These are phyloP conservation scores for Cokeromyces recurvatus DNA, from an alignment of 371 early-diverging fungal genomes.

Conservation along the genomic window DNA sequence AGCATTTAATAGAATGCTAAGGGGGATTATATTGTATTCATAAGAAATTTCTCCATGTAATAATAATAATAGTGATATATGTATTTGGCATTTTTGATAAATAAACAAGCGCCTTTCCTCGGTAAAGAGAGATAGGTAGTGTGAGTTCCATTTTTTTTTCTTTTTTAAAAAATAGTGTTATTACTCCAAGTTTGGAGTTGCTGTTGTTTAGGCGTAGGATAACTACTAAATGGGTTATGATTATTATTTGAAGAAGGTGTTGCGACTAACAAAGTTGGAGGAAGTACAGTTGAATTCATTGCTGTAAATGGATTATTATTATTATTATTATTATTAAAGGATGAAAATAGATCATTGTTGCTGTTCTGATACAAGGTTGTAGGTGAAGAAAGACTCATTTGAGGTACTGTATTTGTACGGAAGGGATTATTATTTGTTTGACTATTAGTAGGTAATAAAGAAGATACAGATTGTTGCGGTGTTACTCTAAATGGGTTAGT, in stretches of 20 bases:
- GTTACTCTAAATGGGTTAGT: constrained; percentile 17
- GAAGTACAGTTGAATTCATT: not conserved
- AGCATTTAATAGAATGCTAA: too few species aligned
- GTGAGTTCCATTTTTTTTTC: not conserved
- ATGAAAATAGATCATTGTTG: too few species aligned
- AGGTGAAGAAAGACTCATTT: not conserved
- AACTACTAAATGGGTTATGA: constrained; percentile 11
- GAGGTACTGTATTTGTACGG: constrained; percentile 22
- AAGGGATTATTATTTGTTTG: constrained; percentile 23
- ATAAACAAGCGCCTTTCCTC: too few species aligned
- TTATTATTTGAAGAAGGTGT: not conserved
- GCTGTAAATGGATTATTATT: not conserved
- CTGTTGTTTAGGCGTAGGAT: constrained; percentile 1
- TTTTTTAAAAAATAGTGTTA: constrained; percentile 5
- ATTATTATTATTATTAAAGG: too few species aligned
- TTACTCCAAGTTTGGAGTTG: constrained; percentile 9
- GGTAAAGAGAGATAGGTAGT: too few species aligned
- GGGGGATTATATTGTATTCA: too few species aligned
- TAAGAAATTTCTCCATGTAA: too few species aligned
- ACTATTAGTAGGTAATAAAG: not conserved
- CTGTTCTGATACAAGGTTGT: too few species aligned
- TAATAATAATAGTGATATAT: too few species aligned
- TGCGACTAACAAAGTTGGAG: too few species aligned
- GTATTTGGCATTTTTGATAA: too few species aligned
- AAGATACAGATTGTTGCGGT: constrained; percentile 4